Percentiles rank a stretch among this genome's conserved stretches.
These are phyloP conservation scores for Fusarium pininemorale DNA, from an alignment of 2,329 filamentous ascomycete species.

Conservation along the genomic window DNA sequence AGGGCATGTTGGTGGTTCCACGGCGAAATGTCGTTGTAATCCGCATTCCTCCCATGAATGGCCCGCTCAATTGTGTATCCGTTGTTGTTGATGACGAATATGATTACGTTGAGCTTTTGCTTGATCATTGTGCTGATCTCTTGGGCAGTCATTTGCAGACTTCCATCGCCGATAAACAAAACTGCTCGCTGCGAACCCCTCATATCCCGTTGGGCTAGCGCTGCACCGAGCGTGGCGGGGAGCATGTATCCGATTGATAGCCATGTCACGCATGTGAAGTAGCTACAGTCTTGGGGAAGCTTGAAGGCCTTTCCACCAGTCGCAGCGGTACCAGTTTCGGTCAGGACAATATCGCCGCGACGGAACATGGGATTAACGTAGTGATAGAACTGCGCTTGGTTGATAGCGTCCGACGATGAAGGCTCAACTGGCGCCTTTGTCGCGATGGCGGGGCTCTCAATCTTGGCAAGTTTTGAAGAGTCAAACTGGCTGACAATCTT, in stretches of 20 bases:
- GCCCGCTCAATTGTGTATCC: slow-evolving; percentile 16
- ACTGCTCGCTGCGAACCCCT: neutral
- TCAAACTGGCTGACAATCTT: neutral
- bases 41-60: slow-evolving; percentile 5
- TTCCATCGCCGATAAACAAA: slow-evolving; percentile 12
- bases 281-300: neutral
- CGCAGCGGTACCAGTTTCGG: slow-evolving; percentile 13
- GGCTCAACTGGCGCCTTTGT: neutral
- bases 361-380: slow-evolving; percentile 14
- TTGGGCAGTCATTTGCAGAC: slow-evolving; percentile 11
- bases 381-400: slow-evolving; percentile 1
- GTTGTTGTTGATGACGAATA: slow-evolving; percentile 19
- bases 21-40: slow-evolving; percentile 11
- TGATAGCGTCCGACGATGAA: neutral
- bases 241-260: slow-evolving; percentile 21
- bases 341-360: neutral
- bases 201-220: neutral
- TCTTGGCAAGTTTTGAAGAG: neutral
- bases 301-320: slow-evolving; percentile 7
- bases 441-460: neutral
- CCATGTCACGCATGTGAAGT: slow-evolving; percentile 14
- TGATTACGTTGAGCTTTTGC: slow-evolving; percentile 6
- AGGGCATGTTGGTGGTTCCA: slow-evolving; percentile 12
- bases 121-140: slow-evolving; percentile 17
- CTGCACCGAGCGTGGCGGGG: slow-evolving; percentile 8